Conservation (phyloP, 2,329 filamentous ascomycete genomes). For the Aspergillus pseudoterreus region DNA sequence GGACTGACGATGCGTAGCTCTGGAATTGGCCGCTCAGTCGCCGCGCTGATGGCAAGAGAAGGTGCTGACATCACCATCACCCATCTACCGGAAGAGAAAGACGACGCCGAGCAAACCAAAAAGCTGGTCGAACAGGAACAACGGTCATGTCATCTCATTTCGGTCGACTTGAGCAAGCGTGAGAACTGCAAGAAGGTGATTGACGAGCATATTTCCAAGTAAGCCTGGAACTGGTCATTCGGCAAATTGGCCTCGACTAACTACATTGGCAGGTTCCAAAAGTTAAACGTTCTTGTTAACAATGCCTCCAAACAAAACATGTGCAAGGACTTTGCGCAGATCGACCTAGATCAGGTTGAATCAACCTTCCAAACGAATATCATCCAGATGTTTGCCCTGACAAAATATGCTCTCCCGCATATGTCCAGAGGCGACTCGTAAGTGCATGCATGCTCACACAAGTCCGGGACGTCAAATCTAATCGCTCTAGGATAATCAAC, state of each 20-base stretch:
- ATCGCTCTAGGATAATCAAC: constrained; percentile 51
- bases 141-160: constrained; percentile 45
- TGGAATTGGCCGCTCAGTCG: constrained; percentile 54
- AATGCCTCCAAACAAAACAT: constrained; percentile 58
- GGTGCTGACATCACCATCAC: constrained; percentile 56
- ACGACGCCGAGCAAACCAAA: constrained; percentile 54
- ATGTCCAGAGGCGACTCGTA: constrained; percentile 51
- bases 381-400: constrained; percentile 57
- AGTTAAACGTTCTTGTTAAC: constrained; percentile 53
- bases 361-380: constrained; percentile 57
- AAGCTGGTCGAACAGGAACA: constrained; percentile 51
- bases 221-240: constrained; percentile 9
- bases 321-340: constrained; percentile 51
- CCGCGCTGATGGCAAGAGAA: constrained; percentile 56
- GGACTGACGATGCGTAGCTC: constrained; percentile 34
- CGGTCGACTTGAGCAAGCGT: constrained; percentile 49
- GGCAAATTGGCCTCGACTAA: constrained; percentile 28
- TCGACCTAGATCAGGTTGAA: constrained; percentile 53
- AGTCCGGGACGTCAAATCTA: background rate
- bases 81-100: constrained; percentile 54
- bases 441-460: constrained; percentile 13
- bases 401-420: constrained; percentile 54
- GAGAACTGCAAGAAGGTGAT: constrained; percentile 51
- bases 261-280: constrained; percentile 11
- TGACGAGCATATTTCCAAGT: constrained; percentile 51